Conservation (phyloP, 1,284 basidiomycete genomes). For the Boletus smithii region DNA sequence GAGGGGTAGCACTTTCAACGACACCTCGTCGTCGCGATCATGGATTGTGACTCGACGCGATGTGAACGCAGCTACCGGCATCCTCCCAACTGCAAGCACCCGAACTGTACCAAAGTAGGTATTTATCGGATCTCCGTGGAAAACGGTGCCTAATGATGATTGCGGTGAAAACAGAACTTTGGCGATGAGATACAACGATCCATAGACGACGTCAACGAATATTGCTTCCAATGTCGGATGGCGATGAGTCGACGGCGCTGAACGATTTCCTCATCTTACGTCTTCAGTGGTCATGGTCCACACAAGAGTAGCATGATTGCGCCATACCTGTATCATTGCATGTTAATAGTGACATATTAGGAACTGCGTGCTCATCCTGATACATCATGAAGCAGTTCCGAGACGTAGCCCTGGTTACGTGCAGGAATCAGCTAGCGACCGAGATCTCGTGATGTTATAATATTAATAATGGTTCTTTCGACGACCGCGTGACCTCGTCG, state of each 20-base stretch:
- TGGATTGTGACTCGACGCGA: slow-evolving; percentile 58
- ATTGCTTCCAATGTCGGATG: slow-evolving; percentile 51
- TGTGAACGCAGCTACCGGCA: slow-evolving; percentile 66
- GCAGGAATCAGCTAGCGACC: neutral
- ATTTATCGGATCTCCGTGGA: slow-evolving; percentile 8
- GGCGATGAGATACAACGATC: slow-evolving; percentile 53
- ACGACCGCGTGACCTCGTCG: neutral
- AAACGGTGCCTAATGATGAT: slow-evolving; percentile 14
- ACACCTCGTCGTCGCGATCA: slow-evolving; percentile 62
- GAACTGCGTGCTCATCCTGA: slow-evolving; percentile 8
- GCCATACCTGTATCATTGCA: slow-evolving; percentile 30
- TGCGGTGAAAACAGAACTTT: slow-evolving; percentile 41
- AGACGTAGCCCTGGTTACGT: neutral
- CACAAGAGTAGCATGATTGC: slow-evolving; percentile 22
- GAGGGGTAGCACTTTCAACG: slow-evolving; percentile 64
- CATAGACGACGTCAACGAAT: slow-evolving; percentile 55
- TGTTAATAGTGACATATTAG: slow-evolving; percentile 20
- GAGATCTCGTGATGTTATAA: slow-evolving; percentile 1
- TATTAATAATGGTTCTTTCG: neutral
- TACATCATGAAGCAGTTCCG: neutral
- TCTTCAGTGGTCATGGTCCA: slow-evolving; percentile 3
- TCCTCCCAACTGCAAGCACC: slow-evolving; percentile 49
- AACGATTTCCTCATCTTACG: slow-evolving; percentile 10
- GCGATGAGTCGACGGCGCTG: slow-evolving; percentile 37
- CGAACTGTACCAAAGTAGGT: slow-evolving; percentile 51